phyloP scores from a whole-genome alignment of 148 eudicot genomes.

The Rhododendron kiyosumense region DNA sequence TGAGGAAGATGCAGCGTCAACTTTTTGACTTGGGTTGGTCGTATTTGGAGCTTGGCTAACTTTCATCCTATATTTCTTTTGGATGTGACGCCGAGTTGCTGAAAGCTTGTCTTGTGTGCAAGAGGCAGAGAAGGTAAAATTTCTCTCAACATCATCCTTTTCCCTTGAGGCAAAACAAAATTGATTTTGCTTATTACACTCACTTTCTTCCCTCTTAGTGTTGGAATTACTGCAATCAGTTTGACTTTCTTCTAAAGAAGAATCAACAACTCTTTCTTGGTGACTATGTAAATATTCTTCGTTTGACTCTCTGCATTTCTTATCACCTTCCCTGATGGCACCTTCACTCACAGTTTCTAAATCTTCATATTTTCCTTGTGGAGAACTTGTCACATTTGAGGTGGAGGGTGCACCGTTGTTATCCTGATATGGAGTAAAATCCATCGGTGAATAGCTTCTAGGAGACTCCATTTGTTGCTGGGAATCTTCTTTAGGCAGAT shows the following conservation, averaged over 20 bases:
- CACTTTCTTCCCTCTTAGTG: constrained; percentile 14
- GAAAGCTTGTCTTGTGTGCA: constrained; percentile 36
- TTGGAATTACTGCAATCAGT: constrained; percentile 3
- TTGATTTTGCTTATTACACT: constrained; percentile 14
- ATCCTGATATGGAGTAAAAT: constrained; percentile 75
- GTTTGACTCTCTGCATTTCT: not conserved
- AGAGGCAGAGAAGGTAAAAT: constrained; percentile 32
- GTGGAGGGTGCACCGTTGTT: constrained; percentile 11
- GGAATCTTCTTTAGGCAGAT: constrained; percentile 28
- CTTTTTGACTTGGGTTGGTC: constrained; percentile 11
- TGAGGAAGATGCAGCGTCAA: constrained; percentile 11
- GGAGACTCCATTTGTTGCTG: constrained; percentile 35
- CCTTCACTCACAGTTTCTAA: constrained; percentile 16
- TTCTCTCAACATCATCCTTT: constrained; percentile 15
- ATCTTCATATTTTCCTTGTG: constrained; percentile 25
- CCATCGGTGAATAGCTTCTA: constrained; percentile 85
- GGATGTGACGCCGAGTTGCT: constrained; percentile 36
- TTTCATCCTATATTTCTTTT: constrained; percentile 61
- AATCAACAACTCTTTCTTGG: constrained; percentile 18
- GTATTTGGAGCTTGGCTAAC: constrained; percentile 30
- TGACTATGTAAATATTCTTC: constrained; percentile 1
- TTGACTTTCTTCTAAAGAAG: constrained; percentile 15
- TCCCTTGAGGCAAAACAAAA: constrained; percentile 20
- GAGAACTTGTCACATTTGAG: not conserved
- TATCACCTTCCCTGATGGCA: constrained; percentile 9